Conservation (phyloP, 345 rosid genomes). For the Lepidium africanum region DNA sequence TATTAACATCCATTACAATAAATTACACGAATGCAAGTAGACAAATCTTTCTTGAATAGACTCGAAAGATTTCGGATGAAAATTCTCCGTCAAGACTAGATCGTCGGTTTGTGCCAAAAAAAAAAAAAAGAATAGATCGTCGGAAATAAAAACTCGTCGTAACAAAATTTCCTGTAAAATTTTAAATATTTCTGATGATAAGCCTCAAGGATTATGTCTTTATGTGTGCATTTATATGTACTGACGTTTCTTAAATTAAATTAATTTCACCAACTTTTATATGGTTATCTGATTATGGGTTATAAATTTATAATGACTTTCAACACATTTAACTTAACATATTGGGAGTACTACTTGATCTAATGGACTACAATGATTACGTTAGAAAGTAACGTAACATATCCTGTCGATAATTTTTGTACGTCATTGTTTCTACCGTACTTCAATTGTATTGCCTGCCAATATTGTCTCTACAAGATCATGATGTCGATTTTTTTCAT, state of each 20-base stretch:
- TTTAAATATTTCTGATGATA: background rate
- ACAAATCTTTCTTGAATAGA: too few species aligned
- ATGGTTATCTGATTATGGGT: background rate
- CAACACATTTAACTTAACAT: background rate
- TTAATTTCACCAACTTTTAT: background rate
- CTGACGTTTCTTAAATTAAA: background rate
- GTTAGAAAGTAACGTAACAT: slow-evolving; percentile 21
- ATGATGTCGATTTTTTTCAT: slow-evolving; percentile 27
- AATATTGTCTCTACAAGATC: background rate
- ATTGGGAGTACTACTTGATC: background rate
- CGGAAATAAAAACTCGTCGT: too few species aligned
- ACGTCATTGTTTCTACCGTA: background rate
- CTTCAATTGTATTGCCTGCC: slow-evolving; percentile 19
- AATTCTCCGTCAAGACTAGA: too few species aligned
- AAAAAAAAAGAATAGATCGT: too few species aligned
- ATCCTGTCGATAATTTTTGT: slow-evolving; percentile 1
- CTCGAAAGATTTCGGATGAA: too few species aligned
- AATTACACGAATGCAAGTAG: too few species aligned
- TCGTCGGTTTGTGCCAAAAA: too few species aligned
- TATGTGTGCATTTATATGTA: background rate
- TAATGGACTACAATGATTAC: slow-evolving; percentile 2
- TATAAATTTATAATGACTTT: background rate
- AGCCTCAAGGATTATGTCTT: background rate
- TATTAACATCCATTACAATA: background rate
- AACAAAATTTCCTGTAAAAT: too few species aligned